Evolutionary conservation across 169 alveolate species (phyloP).

Genomic region (Eimeria praecox): DNA sequence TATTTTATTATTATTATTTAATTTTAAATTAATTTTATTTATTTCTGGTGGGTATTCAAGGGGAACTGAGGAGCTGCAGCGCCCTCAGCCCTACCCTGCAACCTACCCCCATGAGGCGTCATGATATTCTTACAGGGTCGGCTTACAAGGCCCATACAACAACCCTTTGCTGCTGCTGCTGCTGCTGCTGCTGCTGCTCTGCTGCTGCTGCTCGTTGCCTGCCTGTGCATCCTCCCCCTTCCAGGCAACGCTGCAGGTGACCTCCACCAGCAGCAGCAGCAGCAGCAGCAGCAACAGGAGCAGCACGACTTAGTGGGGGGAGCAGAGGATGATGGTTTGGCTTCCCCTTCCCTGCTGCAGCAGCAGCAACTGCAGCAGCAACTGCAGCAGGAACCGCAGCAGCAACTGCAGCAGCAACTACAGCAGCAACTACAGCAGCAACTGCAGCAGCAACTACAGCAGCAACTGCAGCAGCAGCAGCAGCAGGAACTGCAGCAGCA

Average conservation of each 20-base stretch:
- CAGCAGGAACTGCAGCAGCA: background rate
- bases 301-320: too few relatives aligned
- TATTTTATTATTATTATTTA: background rate
- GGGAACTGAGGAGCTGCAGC: background rate
- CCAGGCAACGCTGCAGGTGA: too few relatives aligned
- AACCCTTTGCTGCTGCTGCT: background rate
- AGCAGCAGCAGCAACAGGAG: too few relatives aligned
- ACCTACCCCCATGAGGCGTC: background rate
- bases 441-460: background rate
- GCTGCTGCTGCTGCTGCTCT: constrained; percentile 30
- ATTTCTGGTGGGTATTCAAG: background rate
- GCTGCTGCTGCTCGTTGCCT: background rate
- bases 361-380: background rate
- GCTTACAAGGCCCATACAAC: background rate
- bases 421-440: constrained; percentile 14
- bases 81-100: background rate
- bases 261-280: too few relatives aligned
- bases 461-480: background rate
- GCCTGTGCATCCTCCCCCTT: background rate
- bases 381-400: constrained; percentile 2
- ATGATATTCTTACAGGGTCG: background rate
- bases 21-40: background rate
- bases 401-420: background rate
- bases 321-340: too few relatives aligned
- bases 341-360: background rate